phyloP scores from a whole-genome alignment of 106 monocot genomes.

The Agapanthus africanus region DNA sequence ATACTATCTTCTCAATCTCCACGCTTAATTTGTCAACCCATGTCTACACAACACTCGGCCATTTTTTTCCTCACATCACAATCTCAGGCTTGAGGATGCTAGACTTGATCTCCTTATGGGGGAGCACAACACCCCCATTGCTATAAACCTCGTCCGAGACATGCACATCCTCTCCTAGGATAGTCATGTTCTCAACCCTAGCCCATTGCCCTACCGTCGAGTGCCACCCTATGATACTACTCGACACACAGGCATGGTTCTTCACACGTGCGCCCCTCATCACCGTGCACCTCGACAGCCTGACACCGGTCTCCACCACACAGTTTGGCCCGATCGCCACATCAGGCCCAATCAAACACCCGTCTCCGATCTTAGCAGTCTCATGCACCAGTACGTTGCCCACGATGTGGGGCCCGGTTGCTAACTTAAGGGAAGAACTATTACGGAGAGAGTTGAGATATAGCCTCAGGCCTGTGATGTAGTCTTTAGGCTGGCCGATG shows the following conservation, averaged over 20 bases:
- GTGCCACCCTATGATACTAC: constrained; percentile 79
- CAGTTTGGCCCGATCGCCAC: constrained; percentile 52
- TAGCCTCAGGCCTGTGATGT: constrained; percentile 47
- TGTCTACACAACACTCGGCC: no score
- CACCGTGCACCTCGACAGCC: constrained; percentile 63
- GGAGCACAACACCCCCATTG: constrained; percentile 75
- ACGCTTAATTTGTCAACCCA: no score
- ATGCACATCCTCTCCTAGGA: constrained; percentile 69
- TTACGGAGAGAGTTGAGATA: constrained; percentile 36
- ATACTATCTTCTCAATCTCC: no score
- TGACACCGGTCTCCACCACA: constrained; percentile 53
- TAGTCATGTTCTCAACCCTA: constrained; percentile 71
- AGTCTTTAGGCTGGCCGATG: constrained; percentile 52
- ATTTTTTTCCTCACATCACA: constrained; percentile 79
- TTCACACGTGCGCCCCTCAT: constrained; percentile 59
- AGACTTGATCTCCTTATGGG: constrained; percentile 76
- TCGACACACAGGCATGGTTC: constrained; percentile 60
- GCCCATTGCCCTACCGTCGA: constrained; percentile 73
- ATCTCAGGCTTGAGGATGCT: constrained; percentile 69
- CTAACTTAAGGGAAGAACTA: constrained; percentile 10
- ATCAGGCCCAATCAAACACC: constrained; percentile 50
- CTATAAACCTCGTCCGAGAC: constrained; percentile 69
- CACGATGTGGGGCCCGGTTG: constrained; percentile 25
- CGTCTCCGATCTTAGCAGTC: constrained; percentile 36
- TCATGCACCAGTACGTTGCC: constrained; percentile 52